Conservation (phyloP, 768 basidiomycete genomes). For the Galerina sulciceps region DNA sequence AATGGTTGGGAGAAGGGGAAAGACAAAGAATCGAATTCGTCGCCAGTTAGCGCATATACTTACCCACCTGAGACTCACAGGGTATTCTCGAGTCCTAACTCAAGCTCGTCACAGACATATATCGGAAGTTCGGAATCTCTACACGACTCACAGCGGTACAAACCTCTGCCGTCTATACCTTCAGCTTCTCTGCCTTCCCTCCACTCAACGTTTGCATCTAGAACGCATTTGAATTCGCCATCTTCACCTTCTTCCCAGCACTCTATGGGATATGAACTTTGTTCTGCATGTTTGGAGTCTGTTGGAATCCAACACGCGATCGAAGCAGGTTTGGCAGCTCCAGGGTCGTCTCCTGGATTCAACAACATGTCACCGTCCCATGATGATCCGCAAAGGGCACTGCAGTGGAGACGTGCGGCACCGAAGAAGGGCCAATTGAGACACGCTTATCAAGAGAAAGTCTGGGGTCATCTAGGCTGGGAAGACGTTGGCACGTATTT, state of each 20-base stretch:
- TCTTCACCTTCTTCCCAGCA: conserved; percentile 22
- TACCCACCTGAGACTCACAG: conserved; percentile 33
- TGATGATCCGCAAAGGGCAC: conserved; percentile 55
- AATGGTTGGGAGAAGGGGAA: conserved; percentile 50
- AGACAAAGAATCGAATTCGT: conserved; percentile 50
- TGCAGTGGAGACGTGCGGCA: conserved; percentile 68
- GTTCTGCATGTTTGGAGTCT: conserved; percentile 75
- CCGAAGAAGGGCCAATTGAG: conserved; percentile 80
- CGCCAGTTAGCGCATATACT: conserved; percentile 35
- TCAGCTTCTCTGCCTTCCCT: conserved; percentile 26
- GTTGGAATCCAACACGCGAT: conserved; percentile 82
- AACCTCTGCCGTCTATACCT: conserved; percentile 46
- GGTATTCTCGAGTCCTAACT: conserved; percentile 30
- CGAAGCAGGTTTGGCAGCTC: conserved; percentile 51
- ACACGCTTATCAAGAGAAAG: conserved; percentile 86
- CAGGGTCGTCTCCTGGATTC: conserved; percentile 48
- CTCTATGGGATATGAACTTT: conserved; percentile 78
- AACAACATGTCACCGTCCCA: conserved; percentile 51
- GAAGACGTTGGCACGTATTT: conserved; percentile 76
- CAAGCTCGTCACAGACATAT: conserved; percentile 42
- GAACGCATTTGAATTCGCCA: conserved; percentile 21
- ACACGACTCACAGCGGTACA: conserved; percentile 34
- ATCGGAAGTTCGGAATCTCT: conserved; percentile 35
- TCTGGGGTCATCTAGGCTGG: conserved; percentile 87
- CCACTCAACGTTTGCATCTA: conserved; percentile 29